Evolutionary conservation across 495 filamentous ascomycete genomes (phyloP), one percentile per base, ranked within the genome.

Genomic region (Annulohypoxylon maeteangense): DNA sequence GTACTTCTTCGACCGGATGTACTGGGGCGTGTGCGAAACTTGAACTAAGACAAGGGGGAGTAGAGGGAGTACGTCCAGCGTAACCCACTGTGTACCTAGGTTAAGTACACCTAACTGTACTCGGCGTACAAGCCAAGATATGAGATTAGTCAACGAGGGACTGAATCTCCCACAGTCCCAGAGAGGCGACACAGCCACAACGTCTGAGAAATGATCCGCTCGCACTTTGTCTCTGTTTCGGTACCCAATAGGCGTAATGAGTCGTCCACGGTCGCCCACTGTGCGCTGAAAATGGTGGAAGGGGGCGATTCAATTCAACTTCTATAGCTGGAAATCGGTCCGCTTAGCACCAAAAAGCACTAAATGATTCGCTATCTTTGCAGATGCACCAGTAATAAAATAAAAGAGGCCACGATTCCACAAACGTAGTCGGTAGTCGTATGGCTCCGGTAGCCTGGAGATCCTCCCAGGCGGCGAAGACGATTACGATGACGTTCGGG

Each of bases 201-300:
- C 70, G 75, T 77, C 65, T 68, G 68, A 66, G 44, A 44, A 67
- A 38, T 25, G 68, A 72, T 70, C 18, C 45, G 14, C 54, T 78
- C 76, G 76, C 76, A 78, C 76, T 74, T 75, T 75, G 76, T 65
- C 51, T 60, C 47, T 73, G 70, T 62, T 68, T 61, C 51, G 63
- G 67, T 68, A 63, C 44, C 72, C 69, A 70, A 70, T 70, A 62
- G 58, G 23, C 67, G 42, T 12, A 36, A 22, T 65, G 54, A 59
- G 36, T 14, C 11, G 36, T n/a, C 36, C 16, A n/a, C 40, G 6
- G 16, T 38, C 45, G 38, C 25, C 59, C 67, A 72, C 70, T 57
- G 61, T 65, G 70, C 42, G 40, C 60, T 50, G 47, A 61, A 55
- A 40, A 40, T 29, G 36, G 36, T n/a, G 2, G 36, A 14, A 40